Conservation (phyloP, 2,329 filamentous ascomycete species). For the Paramyrothecium roridum region DNA sequence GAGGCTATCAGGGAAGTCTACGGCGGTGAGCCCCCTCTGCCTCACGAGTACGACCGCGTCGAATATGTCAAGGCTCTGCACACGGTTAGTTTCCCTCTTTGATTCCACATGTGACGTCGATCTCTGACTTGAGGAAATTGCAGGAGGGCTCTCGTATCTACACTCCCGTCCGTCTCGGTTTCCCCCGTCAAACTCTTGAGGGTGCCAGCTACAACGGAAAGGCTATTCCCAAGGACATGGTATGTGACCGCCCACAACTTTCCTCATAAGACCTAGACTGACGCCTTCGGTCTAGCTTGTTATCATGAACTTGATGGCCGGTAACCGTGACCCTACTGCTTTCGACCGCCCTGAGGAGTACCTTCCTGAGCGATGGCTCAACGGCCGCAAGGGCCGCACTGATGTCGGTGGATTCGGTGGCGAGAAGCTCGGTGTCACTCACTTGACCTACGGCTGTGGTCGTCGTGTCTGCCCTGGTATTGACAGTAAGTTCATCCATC, state of each 20-base stretch:
- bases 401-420: conserved; percentile 1
- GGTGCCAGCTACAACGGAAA: conserved; percentile 3
- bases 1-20: conserved; percentile 3
- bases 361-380: conserved; percentile 5
- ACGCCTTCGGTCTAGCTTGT: neutral
- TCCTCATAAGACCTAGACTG: neutral
- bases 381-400: conserved; percentile 6
- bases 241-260: neutral
- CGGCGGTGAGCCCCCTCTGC: conserved; percentile 3
- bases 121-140: neutral
- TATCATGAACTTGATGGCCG: conserved; percentile 3
- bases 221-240: conserved; percentile 4
- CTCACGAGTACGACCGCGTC: conserved; percentile 7
- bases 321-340: conserved; percentile 5
- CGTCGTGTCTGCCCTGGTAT: conserved; percentile 6
- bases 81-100: neutral
- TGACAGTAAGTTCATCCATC: conserved; percentile 2
- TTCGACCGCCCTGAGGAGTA: conserved; percentile 4
- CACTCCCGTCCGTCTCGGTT: conserved; percentile 5
- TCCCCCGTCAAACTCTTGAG: conserved; percentile 2
- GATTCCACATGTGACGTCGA: neutral
- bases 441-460: conserved; percentile 5
- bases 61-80: conserved; percentile 5
- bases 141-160: conserved; percentile 4
- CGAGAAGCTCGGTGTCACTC: conserved; percentile 7